These are phyloP conservation scores for Calonectria hongkongensis DNA, from an alignment of 2,329 filamentous ascomycete species.

Conservation along the genomic window DNA sequence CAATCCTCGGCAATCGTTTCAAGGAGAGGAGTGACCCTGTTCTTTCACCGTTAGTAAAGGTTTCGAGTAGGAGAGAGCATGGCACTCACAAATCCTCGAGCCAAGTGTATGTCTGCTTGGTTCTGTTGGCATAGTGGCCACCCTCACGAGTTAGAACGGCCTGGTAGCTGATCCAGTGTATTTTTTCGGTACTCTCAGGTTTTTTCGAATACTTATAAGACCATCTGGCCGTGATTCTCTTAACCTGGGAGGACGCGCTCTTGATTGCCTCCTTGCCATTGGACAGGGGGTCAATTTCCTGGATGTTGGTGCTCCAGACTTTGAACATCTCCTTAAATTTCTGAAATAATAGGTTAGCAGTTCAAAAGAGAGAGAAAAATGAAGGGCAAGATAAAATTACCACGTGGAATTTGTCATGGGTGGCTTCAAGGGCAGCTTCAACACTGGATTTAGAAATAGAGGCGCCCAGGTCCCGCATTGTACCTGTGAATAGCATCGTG, in stretches of 20 bases:
- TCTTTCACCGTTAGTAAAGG: background rate
- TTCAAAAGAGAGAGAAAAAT: too few relatives aligned
- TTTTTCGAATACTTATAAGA: background rate
- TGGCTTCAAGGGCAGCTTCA: background rate
- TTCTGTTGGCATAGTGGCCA: background rate
- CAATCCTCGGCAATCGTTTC: slow-evolving; percentile 13
- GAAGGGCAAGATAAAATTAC: background rate
- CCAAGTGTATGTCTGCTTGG: slow-evolving; percentile 30
- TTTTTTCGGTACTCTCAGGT: fast-evolving
- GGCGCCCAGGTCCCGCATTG: background rate
- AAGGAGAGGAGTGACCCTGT: slow-evolving; percentile 19
- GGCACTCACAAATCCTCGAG: slow-evolving; percentile 37
- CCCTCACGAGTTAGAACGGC: slow-evolving; percentile 32
- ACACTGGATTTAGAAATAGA: background rate
- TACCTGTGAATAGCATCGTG: slow-evolving; percentile 25
- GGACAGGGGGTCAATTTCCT: background rate
- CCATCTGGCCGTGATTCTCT: background rate
- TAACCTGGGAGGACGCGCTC: background rate
- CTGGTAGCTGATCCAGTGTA: slow-evolving; percentile 10
- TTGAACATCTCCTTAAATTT: background rate
- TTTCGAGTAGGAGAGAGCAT: background rate
- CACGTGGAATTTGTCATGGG: background rate
- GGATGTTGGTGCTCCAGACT: background rate
- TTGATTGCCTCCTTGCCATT: background rate
- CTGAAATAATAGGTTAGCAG: slow-evolving; percentile 1